Percentiles rank a stretch among this genome's conserved stretches.
These are phyloP conservation scores for Myxozyma melibiosi DNA, from an alignment of 805 yeast species.

Conservation along the genomic window DNA sequence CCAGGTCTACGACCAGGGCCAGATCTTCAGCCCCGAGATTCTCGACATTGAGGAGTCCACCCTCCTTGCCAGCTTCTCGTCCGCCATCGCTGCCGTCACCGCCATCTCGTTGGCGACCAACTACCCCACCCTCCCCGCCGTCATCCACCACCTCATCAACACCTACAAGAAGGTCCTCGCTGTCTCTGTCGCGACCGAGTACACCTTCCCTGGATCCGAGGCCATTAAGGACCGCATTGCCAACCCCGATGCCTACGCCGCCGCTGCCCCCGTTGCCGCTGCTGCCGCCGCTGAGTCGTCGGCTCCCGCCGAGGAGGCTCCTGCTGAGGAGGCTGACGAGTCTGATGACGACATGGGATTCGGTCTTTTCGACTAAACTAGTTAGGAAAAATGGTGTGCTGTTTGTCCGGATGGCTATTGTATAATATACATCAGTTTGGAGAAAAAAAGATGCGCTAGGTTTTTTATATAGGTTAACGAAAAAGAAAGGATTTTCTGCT, in stretches of 20 bases:
- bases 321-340: slow-evolving; percentile 61
- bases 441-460: background rate
- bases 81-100: slow-evolving; percentile 93
- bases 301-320: slow-evolving; percentile 73
- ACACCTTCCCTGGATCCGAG: slow-evolving; percentile 99
- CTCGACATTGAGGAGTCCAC: slow-evolving; percentile 98
- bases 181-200: slow-evolving; percentile 96
- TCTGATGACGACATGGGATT: slow-evolving; percentile 88
- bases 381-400: slow-evolving; percentile 1
- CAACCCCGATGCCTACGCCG: slow-evolving; percentile 99
- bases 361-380: slow-evolving; percentile 90
- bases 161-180: slow-evolving; percentile 98
- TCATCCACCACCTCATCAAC: slow-evolving; percentile 98
- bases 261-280: slow-evolving; percentile 98
- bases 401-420: slow-evolving; percentile 12
- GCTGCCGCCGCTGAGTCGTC: slow-evolving; percentile 64
- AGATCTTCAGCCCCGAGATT: slow-evolving; percentile 94
- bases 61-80: slow-evolving; percentile 85
- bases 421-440: background rate
- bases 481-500: too few species aligned
- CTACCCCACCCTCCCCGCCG: slow-evolving; percentile 99
- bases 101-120: slow-evolving; percentile 95
- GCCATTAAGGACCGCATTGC: slow-evolving; percentile 99
- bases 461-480: background rate
- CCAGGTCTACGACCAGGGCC: slow-evolving; percentile 98